phyloP scores from a whole-genome alignment of 306 rosid species.

The Alnus rubra region DNA sequence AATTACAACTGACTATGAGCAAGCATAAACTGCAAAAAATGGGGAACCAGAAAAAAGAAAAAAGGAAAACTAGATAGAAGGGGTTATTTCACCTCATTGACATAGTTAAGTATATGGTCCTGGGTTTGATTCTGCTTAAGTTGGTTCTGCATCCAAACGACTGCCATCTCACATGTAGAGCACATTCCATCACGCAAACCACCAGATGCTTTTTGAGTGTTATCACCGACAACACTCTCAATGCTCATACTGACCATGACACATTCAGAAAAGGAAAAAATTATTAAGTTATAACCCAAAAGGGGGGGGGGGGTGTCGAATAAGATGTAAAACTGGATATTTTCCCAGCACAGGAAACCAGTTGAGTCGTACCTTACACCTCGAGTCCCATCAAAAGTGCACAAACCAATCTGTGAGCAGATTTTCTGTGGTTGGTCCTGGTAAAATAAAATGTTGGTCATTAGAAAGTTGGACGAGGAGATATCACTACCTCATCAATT shows the following conservation, averaged over 20 bases:
- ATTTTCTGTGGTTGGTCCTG: slow-evolving; percentile 64
- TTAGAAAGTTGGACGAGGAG: background rate
- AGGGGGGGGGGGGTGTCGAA: background rate
- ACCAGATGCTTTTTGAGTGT: slow-evolving; percentile 28
- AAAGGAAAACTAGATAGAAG: background rate
- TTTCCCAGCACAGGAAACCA: slow-evolving; percentile 2
- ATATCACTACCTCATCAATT: background rate
- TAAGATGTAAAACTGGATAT: background rate
- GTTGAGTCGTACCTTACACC: slow-evolving; percentile 51
- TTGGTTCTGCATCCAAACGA: slow-evolving; percentile 73
- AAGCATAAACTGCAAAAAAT: background rate
- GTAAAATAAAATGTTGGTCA: background rate
- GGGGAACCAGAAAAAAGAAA: background rate
- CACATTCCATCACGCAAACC: slow-evolving; percentile 42
- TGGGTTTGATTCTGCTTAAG: slow-evolving; percentile 54
- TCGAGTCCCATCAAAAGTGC: slow-evolving; percentile 56
- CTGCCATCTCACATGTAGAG: slow-evolving; percentile 64
- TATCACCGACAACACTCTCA: slow-evolving; percentile 55
- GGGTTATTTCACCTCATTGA: slow-evolving; percentile 48
- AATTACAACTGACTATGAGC: slow-evolving; percentile 20
- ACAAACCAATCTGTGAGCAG: slow-evolving; percentile 67
- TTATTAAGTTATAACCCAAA: background rate
- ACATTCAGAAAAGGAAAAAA: background rate
- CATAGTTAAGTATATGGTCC: slow-evolving; percentile 52
- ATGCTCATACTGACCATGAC: slow-evolving; percentile 38